A percentile compares a stretch with the other conserved stretches of the same genome.
phyloP scores from a whole-genome alignment of 495 filamentous ascomycete genomes.

The Friedmanniomyces simplex region DNA sequence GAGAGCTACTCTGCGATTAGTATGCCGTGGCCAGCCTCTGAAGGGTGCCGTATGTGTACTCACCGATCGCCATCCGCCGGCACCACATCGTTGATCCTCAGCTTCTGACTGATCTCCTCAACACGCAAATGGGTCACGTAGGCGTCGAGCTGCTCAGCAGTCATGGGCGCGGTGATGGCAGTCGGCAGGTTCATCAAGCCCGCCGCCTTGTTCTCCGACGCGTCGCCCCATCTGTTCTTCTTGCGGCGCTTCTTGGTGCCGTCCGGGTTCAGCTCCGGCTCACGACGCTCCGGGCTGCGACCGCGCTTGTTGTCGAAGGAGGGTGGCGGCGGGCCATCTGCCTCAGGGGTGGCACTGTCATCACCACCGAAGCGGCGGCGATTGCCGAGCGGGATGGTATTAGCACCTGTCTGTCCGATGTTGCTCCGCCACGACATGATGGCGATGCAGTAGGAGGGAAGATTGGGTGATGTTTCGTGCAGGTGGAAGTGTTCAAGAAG shows the following conservation, averaged over 20 bases:
- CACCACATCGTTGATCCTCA: slow-evolving; percentile 95
- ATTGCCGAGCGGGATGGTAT: slow-evolving; percentile 90
- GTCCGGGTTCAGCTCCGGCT: slow-evolving; percentile 43
- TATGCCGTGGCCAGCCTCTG: background rate
- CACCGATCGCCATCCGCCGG: slow-evolving; percentile 90
- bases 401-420: slow-evolving; percentile 89
- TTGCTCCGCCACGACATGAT: slow-evolving; percentile 87
- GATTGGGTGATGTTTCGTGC: background rate
- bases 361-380: slow-evolving; percentile 74
- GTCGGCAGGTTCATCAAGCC: slow-evolving; percentile 96
- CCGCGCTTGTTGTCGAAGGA: slow-evolving; percentile 58
- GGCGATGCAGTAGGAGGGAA: background rate
- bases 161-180: slow-evolving; percentile 93
- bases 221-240: slow-evolving; percentile 95
- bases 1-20: slow-evolving; percentile 52
- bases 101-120: slow-evolving; percentile 97
- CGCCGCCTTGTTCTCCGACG: slow-evolving; percentile 92
- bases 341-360: slow-evolving; percentile 29
- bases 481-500: background rate
- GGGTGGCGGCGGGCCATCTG: slow-evolving; percentile 4
- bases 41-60: slow-evolving; percentile 23
- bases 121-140: slow-evolving; percentile 92
- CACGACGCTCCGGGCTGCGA: slow-evolving; percentile 58
- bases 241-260: slow-evolving; percentile 83
- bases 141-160: slow-evolving; percentile 91